These are phyloP conservation scores for Closterium sp. DNA, from an alignment of 139 green algal genomes.

Conservation along the genomic window DNA sequence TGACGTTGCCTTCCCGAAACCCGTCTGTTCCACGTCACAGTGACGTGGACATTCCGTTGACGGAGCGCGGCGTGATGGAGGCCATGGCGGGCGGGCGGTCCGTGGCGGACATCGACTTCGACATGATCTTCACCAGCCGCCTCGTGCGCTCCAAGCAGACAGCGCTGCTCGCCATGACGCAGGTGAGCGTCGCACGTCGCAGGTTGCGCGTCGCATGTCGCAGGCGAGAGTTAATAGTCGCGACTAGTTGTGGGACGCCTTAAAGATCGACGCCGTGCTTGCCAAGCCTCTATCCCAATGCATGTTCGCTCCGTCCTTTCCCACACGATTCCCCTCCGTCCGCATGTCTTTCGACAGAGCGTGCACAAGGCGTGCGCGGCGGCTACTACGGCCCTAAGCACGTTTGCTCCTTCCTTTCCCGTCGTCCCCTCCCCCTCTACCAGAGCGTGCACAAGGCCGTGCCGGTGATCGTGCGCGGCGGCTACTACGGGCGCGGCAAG, in stretches of 20 bases:
- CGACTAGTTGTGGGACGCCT: too few relatives aligned
- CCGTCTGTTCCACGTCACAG: slow-evolving; percentile 3
- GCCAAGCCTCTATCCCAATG: too few relatives aligned
- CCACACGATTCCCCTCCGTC: too few relatives aligned
- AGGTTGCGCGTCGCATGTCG: too few relatives aligned
- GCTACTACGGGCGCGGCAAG: slow-evolving; percentile 36
- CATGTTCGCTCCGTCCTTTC: too few relatives aligned
- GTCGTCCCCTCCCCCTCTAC: background rate
- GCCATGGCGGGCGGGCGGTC: slow-evolving; percentile 37
- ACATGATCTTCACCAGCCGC: slow-evolving; percentile 49
- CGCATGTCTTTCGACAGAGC: too few relatives aligned
- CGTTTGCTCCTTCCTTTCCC: background rate
- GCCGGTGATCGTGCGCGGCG: slow-evolving; percentile 47
- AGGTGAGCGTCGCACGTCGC: slow-evolving; percentile 14
- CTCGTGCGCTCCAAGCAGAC: slow-evolving; percentile 45
- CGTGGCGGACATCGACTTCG: slow-evolving; percentile 38
- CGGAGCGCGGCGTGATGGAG: slow-evolving; percentile 47
- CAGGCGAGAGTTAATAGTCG: too few relatives aligned
- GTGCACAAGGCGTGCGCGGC: too few relatives aligned
- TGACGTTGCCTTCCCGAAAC: background rate
- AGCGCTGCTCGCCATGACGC: slow-evolving; percentile 45
- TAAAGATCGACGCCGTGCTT: too few relatives aligned
- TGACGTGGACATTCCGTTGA: slow-evolving; percentile 53
- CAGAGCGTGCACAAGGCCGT: slow-evolving; percentile 36
- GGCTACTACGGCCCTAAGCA: too few relatives aligned